Evolutionary conservation across 805 yeast genomes (phyloP), one percentile per base, ranked within the genome.

Genomic region (Wickerhamomyces tratensis): DNA sequence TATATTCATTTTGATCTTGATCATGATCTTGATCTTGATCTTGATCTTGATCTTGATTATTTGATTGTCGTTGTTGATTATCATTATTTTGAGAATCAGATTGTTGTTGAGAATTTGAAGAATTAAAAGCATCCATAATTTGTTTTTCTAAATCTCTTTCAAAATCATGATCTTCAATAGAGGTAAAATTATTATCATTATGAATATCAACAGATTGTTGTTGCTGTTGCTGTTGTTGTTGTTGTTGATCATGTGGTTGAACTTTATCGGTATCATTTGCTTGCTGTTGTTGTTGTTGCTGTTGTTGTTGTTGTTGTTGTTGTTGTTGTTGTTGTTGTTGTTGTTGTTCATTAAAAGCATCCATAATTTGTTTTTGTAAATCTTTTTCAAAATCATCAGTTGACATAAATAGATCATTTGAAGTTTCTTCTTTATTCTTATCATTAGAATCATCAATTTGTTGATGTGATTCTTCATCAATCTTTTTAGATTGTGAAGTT

Each of bases 131-230:
- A 40, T 50, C 52, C 49, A 53, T 43, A 9, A 53, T 51, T 34
- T 54, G 58, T 14, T 47, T 41, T 27, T 50, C 54, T 10, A 55
- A 33, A 35, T 53, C 58, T 14, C 46, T 43, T 31, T 48, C 54
- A 34, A 48, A 46, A 35, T 47, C 51, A 42, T 39, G 38, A 31
- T 40, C 34, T 20, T 33, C 30, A 4, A 35, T 11, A 7, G 12
- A 14, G 15, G 31, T 26, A 15, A 25, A 7, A 5, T 37, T 37
- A n/a, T n/a, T 34, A 30, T 15, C 30, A 11, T 29, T 14, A 40
- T 37, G 30, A 7, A 14, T 20, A 29, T 14, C 33, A 29, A 20
- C 7, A 27, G 30, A 4, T 27, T 27, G 30, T 27, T 27, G 10
- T 27, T 27, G 3, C 5, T 15, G 38, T 20, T 7, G 33, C 4